Evolutionary conservation across 768 basidiomycete species (phyloP), one percentile per base, ranked within the genome.

Genomic region (Rhodotorula kratochvilovae): DNA sequence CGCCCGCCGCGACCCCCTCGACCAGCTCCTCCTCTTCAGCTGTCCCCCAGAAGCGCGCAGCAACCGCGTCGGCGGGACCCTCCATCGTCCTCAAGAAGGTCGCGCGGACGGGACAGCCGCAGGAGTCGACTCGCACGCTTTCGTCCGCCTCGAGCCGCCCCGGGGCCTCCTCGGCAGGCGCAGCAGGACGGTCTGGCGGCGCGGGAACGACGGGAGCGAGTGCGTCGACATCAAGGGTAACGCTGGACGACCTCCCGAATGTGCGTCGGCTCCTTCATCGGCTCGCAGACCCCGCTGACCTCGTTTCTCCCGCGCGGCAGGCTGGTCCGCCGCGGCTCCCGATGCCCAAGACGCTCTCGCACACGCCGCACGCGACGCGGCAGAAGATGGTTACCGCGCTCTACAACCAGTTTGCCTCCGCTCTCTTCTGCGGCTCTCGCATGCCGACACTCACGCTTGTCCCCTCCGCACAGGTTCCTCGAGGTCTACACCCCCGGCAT

Each of bases 381-480:
- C 74, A 75, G 27, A 71, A 75, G 62, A 61, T 75, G 51, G 27
- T 75, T 21, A 55, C 27, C 3, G 53, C 63, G 1, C 63, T 72
- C 29, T 67, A 76, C 57, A 39, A 64, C 10, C 75, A 72, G 74
- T 70, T 12, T n/a, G 63, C 35, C n/a, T 1, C 3, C 36, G 29
- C 17, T 51, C 1, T 7, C 42, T 2, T 36, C 12, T n/a, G 8
- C 57, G 27, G 27, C n/a, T 16, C 10, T 31, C 1, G 25, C 31
- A 33, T 64, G 5, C 29, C 31, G 3, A 29, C n/a, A 58, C 48
- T 23, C 29, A 45, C 19, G 5, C 23, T 50, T 23, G 7, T 42
- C 27, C 6, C 10, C 46, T 33, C 3, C 4, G 21, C 42, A 16
- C 70, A 73, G 73, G 27, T 74, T 76, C 54, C 66, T 72, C 70